phyloP scores from a whole-genome alignment of 163 green algal species.

The Coccomyxa subellipsoidea region DNA sequence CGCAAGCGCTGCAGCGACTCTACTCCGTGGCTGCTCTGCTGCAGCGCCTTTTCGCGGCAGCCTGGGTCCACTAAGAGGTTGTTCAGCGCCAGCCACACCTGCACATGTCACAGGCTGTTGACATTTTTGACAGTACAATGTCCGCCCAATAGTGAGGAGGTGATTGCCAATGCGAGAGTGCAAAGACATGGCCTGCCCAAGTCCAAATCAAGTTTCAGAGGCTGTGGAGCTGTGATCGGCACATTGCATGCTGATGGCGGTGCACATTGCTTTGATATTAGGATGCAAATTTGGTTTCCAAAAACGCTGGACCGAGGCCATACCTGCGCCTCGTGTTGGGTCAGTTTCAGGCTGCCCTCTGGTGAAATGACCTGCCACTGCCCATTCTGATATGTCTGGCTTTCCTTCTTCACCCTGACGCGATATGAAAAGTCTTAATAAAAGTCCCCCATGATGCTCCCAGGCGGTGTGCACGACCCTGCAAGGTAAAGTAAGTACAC shows the following conservation, averaged over 20 bases:
- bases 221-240: too few relatives aligned
- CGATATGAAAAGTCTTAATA: too few relatives aligned
- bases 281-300: not conserved
- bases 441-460: too few relatives aligned
- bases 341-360: constrained; percentile 63
- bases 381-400: not conserved
- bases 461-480: too few relatives aligned
- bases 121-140: too few relatives aligned
- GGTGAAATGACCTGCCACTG: constrained; percentile 59
- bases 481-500: too few relatives aligned
- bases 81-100: constrained; percentile 86
- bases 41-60: constrained; percentile 63
- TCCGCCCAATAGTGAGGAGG: too few relatives aligned
- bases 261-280: not conserved
- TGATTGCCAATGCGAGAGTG: too few relatives aligned
- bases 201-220: too few relatives aligned
- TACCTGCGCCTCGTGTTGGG: constrained; percentile 72
- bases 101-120: too few relatives aligned
- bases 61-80: constrained; percentile 78
- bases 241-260: not conserved
- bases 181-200: too few relatives aligned
- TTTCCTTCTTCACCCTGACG: not conserved
- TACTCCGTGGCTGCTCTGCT: constrained; percentile 21
- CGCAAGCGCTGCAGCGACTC: constrained; percentile 58
- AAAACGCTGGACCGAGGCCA: not conserved